Evolutionary conservation across 352 stramenopile species (phyloP).

Genomic region (Pythium biforme): DNA sequence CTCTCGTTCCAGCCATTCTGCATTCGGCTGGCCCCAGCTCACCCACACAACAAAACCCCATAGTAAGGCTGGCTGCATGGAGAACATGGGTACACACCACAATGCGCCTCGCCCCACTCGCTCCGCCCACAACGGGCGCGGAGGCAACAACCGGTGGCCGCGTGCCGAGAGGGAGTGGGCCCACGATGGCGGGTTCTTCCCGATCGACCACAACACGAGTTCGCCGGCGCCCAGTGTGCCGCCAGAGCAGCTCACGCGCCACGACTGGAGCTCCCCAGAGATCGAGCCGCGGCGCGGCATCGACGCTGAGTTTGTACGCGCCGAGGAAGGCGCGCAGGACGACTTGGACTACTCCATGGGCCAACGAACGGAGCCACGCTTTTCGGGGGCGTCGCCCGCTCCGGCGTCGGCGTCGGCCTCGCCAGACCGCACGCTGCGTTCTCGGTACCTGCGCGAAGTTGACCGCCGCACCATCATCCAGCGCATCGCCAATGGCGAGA

Average conservation of each 20-base stretch:
- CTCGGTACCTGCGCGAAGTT: constrained; percentile 53
- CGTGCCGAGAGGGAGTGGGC: not conserved
- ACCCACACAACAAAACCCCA: not conserved
- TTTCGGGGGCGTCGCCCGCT: too few species aligned
- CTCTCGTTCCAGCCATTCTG: not conserved
- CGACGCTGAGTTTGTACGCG: constrained; percentile 5
- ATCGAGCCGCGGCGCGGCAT: constrained; percentile 13
- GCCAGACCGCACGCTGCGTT: constrained; percentile 28
- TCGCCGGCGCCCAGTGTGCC: not conserved
- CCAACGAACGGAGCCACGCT: too few species aligned
- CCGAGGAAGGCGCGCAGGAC: not conserved
- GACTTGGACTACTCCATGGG: not conserved
- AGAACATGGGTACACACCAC: not conserved
- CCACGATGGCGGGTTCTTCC: not conserved
- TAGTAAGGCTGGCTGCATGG: not conserved
- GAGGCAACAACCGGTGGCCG: not conserved
- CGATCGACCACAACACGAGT: not conserved
- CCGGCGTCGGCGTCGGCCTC: not conserved
- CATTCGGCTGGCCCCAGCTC: not conserved
- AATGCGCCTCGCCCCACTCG: not conserved
- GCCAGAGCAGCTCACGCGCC: not conserved
- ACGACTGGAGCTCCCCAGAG: constrained; percentile 23
- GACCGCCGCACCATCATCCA: constrained; percentile 67
- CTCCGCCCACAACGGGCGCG: not conserved
- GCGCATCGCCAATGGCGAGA: constrained; percentile 65